Conservation (phyloP, 148 eudicot species). For the Limonium bicolor region DNA sequence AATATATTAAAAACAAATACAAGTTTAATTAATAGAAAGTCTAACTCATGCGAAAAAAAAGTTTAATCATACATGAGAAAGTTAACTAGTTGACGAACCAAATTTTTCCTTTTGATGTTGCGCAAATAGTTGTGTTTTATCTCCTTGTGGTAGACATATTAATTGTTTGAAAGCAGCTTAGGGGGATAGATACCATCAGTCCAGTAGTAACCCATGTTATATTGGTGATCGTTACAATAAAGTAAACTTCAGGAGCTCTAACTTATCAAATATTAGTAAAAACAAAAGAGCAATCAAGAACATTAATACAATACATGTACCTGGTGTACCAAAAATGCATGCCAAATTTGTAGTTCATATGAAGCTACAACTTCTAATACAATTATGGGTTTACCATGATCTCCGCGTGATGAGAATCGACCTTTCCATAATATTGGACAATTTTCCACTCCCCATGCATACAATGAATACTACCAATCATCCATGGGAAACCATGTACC, state of each 20-base stretch:
- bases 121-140: background rate
- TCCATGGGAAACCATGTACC: background rate
- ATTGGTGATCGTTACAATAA: too few relatives aligned
- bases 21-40: too few relatives aligned
- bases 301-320: too few relatives aligned
- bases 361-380: constrained; percentile 2
- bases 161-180: constrained; percentile 3
- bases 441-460: background rate
- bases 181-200: constrained; percentile 4
- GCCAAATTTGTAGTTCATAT: constrained; percentile 3
- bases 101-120: background rate
- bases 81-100: too few relatives aligned
- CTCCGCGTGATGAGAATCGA: background rate
- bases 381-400: background rate
- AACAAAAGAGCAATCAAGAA: background rate
- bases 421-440: constrained; percentile 1
- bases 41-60: too few relatives aligned
- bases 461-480: constrained; percentile 6
- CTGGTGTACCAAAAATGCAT: constrained; percentile 2
- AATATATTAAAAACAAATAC: too few relatives aligned
- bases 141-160: background rate
- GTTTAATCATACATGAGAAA: too few relatives aligned
- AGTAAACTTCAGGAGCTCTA: background rate
- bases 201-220: too few relatives aligned
- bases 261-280: background rate